Evolutionary conservation across 345 rosid genomes (phyloP), one percentile per base, ranked within the genome.

Genomic region (Camelina sativa): DNA sequence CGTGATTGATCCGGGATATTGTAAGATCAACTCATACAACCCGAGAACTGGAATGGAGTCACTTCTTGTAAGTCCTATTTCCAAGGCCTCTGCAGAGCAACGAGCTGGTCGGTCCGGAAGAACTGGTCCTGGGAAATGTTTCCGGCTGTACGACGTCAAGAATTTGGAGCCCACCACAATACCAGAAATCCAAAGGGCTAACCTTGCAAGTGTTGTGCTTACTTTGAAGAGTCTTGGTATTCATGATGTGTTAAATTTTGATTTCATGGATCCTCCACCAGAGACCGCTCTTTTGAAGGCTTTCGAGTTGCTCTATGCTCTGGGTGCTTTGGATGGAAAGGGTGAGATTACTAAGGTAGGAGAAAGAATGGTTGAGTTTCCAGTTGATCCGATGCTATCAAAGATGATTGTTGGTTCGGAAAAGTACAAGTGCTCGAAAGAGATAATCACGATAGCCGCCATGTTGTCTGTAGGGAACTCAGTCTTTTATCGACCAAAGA

Each of bases 41-140:
- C 96, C 99, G 4, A 91, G 92, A 80, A 87, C 93, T 8, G 97
- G 97, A 56, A 90, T 94, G 96, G 99, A 91, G 81, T 87, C 96
- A 37, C 83, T 94, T 81, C 87, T 91, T 34, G 83, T 88, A 28
- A 78, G 89, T 75, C 98, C 96, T 13, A 87, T 90, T 68, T 94
- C 98, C 50, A 91, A 94, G 82, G 98, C 97, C 62, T 91, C 98
- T 23, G 96, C 98, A 17, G 89, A 79, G 82, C 97, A 94, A 82
- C 91, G 97, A 43, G 96, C 97, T 57, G 98, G 98, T 44, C 89
- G 98, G 2, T 91, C 95, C 41, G 98, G 98, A 72, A 82, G 96
- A 79, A 94, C 96, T 1, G 97, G 97, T 81, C 98, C 98, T 0
- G 98, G 98, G 23, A 85, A 87, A 76, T 94, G 98, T 79, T 94